Conservation (phyloP, 495 filamentous ascomycete species). For the Melanomma pulvis-pyrius region DNA sequence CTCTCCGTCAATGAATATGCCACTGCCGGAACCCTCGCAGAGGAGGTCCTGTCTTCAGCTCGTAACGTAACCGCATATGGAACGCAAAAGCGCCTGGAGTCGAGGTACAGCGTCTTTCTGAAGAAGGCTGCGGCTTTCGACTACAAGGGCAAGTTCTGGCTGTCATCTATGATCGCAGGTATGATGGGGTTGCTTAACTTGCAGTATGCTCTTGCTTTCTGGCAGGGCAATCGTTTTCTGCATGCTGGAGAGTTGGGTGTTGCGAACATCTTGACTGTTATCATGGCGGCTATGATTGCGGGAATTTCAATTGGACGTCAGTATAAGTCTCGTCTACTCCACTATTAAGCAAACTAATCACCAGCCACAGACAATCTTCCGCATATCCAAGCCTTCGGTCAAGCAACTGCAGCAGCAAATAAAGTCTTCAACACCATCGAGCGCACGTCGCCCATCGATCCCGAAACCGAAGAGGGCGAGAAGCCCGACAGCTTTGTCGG, state of each 20-base stretch:
- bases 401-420: constrained; percentile 74
- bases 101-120: constrained; percentile 79
- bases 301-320: constrained; percentile 79
- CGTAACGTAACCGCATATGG: constrained; percentile 92
- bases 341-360: neutral
- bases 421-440: constrained; percentile 96
- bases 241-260: constrained; percentile 64
- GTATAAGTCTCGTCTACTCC: neutral
- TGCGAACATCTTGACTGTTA: constrained; percentile 68
- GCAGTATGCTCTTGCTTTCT: constrained; percentile 87
- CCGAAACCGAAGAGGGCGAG: constrained; percentile 68
- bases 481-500: constrained; percentile 74
- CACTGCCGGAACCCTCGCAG: constrained; percentile 82
- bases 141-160: constrained; percentile 67
- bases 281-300: constrained; percentile 88
- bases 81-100: constrained; percentile 84
- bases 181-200: constrained; percentile 85
- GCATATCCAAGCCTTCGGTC: constrained; percentile 81
- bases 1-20: constrained; percentile 76
- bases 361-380: constrained; percentile 67
- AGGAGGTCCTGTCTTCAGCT: constrained; percentile 93
- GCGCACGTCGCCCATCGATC: constrained; percentile 82
- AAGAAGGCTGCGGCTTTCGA: constrained; percentile 74
- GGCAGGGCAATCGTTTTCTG: constrained; percentile 85
- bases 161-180: constrained; percentile 75